These are phyloP conservation scores for Colletotrichum sp. DNA, from an alignment of 2,329 filamentous ascomycete genomes.

Conservation along the genomic window DNA sequence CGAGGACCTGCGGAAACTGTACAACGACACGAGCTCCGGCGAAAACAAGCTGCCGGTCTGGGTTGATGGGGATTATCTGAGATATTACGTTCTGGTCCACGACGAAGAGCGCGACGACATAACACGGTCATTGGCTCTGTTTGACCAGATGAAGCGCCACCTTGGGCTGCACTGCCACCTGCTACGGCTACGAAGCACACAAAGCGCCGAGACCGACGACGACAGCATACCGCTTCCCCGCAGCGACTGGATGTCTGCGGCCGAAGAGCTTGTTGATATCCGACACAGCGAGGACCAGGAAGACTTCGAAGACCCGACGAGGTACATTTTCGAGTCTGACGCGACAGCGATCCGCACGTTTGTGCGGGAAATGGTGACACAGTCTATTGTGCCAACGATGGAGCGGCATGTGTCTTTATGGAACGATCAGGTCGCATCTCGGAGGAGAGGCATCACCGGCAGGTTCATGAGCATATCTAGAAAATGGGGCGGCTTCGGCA, in stretches of 20 bases:
- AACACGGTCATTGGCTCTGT: conserved; percentile 83
- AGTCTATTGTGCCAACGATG: conserved; percentile 96
- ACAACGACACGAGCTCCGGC: conserved; percentile 82
- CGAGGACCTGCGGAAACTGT: conserved; percentile 83
- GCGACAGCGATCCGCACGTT: conserved; percentile 87
- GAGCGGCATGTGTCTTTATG: conserved; percentile 88
- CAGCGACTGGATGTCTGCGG: conserved; percentile 88
- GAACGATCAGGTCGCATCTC: conserved; percentile 97
- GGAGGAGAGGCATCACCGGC: conserved; percentile 85
- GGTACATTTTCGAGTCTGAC: conserved; percentile 92
- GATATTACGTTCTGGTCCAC: conserved; percentile 96
- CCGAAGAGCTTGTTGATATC: conserved; percentile 82
- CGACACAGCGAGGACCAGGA: conserved; percentile 71
- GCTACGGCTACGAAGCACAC: conserved; percentile 81
- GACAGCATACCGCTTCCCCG: conserved; percentile 83
- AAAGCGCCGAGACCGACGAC: conserved; percentile 88
- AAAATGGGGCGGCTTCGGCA: conserved; percentile 84
- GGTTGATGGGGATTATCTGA: conserved; percentile 89
- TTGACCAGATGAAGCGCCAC: conserved; percentile 99
- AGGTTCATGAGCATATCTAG: conserved; percentile 95
- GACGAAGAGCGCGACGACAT: conserved; percentile 97
- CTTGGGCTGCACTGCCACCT: conserved; percentile 96
- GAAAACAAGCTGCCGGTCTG: conserved; percentile 77
- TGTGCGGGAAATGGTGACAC: conserved; percentile 91
- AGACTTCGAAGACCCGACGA: conserved; percentile 73